Evolutionary conservation across 805 yeast genomes (phyloP).

Genomic region (Candida multigemmis): DNA sequence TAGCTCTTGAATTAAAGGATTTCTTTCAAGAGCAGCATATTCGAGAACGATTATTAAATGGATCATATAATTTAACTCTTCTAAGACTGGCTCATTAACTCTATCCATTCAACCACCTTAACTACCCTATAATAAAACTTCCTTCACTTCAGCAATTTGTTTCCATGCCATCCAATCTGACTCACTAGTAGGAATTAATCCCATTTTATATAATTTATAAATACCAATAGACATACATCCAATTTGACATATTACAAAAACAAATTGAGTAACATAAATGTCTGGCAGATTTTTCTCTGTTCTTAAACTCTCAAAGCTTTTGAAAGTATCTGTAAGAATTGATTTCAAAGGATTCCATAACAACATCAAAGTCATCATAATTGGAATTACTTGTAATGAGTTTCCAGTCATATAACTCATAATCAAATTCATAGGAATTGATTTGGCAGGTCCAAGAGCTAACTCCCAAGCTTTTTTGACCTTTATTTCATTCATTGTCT

Average conservation of each 20-base stretch:
- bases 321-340: slow-evolving; percentile 44
- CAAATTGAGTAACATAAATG: slow-evolving; percentile 15
- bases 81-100: no score
- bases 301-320: slow-evolving; percentile 42
- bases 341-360: slow-evolving; percentile 73
- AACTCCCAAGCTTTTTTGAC: slow-evolving; percentile 77
- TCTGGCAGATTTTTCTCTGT: slow-evolving; percentile 25
- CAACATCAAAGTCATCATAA: slow-evolving; percentile 81
- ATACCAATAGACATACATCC: slow-evolving; percentile 65
- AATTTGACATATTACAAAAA: slow-evolving; percentile 32
- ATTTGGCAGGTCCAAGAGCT: slow-evolving; percentile 73
- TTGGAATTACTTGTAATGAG: slow-evolving; percentile 81
- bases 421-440: slow-evolving; percentile 78
- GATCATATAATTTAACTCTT: no score
- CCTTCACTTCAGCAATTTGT: no score
- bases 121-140: no score
- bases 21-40: no score
- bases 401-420: slow-evolving; percentile 94
- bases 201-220: slow-evolving; percentile 83
- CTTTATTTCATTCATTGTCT: slow-evolving; percentile 28
- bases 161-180: slow-evolving; percentile 96
- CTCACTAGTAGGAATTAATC: slow-evolving; percentile 75
- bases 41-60: no score
- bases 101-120: no score
- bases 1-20: no score